Base-by-base conservation (phyloP, 1,139 yeast species). In the Yamadazyma membranifaciens region DNA sequence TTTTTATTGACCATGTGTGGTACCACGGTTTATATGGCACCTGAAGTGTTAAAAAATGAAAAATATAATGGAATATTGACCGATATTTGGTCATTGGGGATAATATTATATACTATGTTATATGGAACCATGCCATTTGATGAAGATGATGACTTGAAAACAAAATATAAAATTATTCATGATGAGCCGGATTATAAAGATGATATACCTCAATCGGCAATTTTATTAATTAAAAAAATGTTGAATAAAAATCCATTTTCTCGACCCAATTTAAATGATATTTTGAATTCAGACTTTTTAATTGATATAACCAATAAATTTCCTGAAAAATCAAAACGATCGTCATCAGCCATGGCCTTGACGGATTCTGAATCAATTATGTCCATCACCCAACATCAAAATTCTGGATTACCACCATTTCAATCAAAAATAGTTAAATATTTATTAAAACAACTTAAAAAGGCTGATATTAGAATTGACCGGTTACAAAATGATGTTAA, bases 11-110 rank as follows among this genome's bases (percentile, higher is more conserved):
- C 97, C 0, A 74, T 89, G 1, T 92, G 98, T 62, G 98, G 98
- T 2, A 92, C 98, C 0, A 81, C 91, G 0, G 95, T 89, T 5
- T 92, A 92, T 57, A 89, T 91, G 96, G 97, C 98, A 0, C 98
- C 98, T 0, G 98, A 92, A 56, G 68, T 92, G 52, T 68, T 89
- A 30, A 67, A 73, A 41, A 76, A 79, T 46, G 75, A 77, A 42
- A 81, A 80, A 41, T 92, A 92, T 57, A 81, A 82, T 31, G 98
- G 98, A 0, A 82, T 85, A 53, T 79, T 84, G 44, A 75, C 83
- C 6, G 98, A 92, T 59, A 80, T 87, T 2, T 92, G 98, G 98
- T 82, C 97, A 0, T 65, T 92, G 45, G 98, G 98, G 0, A 80
- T 92, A 7, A 89, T 92, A n/a, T 63, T 92, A n/a, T 92, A 83